A percentile compares a stretch with the other conserved stretches of the same genome.
Conservation (phyloP, 1,284 basidiomycete genomes). For the Trichosporon asahii region DNA sequence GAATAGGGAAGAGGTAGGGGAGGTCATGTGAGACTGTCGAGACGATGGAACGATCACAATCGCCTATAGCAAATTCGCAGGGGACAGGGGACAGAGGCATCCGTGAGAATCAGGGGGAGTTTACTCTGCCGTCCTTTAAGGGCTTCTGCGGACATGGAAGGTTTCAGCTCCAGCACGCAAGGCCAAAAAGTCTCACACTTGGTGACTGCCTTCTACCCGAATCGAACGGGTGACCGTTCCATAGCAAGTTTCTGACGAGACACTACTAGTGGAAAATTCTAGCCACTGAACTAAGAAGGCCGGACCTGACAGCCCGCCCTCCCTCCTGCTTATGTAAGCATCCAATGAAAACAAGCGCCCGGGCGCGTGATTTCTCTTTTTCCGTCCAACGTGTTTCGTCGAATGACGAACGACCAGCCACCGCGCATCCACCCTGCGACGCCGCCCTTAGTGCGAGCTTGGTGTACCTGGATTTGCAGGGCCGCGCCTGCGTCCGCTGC, state of each 20-base stretch:
- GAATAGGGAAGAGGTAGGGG: too few relatives aligned
- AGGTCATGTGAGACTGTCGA: too few relatives aligned
- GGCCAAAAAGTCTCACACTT: not conserved
- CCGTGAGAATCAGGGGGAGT: too few relatives aligned
- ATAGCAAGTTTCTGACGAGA: not conserved
- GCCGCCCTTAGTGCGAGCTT: not conserved
- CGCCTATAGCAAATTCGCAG: too few relatives aligned
- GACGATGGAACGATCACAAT: too few relatives aligned
- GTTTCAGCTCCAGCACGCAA: too few relatives aligned
- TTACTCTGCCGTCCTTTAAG: too few relatives aligned
- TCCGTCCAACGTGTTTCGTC: not conserved
- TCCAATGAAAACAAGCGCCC: not conserved
- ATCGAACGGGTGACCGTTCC: slow-evolving; percentile 10
- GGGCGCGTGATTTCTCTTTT: slow-evolving; percentile 4
- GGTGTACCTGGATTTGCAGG: not conserved
- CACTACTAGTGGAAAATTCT: slow-evolving; percentile 9
- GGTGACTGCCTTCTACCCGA: slow-evolving; percentile 9
- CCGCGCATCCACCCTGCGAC: not conserved
- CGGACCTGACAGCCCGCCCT: too few relatives aligned
- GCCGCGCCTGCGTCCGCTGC: not conserved
- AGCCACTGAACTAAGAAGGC: slow-evolving; percentile 11
- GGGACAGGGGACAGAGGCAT: too few relatives aligned
- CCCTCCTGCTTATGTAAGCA: not conserved
- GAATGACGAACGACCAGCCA: slow-evolving; percentile 1
- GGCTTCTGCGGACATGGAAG: too few relatives aligned